Conservation (phyloP, 108 stramenopile species). For the Schizochytrium sp. region DNA sequence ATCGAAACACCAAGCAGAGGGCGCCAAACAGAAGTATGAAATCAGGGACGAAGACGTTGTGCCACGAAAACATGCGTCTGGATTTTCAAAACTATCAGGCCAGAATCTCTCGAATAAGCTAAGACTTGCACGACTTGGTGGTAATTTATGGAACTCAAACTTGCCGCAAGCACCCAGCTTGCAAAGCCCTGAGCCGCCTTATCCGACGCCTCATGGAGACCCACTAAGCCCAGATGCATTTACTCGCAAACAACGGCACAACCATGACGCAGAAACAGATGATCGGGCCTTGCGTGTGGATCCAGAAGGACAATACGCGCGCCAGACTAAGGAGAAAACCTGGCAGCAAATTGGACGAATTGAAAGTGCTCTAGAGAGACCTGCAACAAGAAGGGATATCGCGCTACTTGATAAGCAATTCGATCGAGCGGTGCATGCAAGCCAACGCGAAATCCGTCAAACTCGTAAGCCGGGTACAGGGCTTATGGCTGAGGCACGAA, state of each 20-base stretch:
- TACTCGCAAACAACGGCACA: neutral
- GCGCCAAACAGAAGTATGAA: neutral
- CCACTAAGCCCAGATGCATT: neutral
- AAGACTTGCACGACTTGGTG: neutral
- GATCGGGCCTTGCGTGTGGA: slow-evolving; percentile 10
- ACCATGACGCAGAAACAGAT: neutral
- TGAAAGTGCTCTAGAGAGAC: slow-evolving; percentile 17
- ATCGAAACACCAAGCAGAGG: neutral
- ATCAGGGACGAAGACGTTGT: neutral
- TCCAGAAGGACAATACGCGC: slow-evolving; percentile 18
- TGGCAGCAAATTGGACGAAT: slow-evolving; percentile 50
- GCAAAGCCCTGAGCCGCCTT: no score
- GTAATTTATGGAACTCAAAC: neutral
- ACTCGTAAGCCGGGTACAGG: slow-evolving; percentile 33
- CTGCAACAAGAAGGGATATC: neutral
- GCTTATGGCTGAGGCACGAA: slow-evolving; percentile 24
- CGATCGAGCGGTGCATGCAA: slow-evolving; percentile 21
- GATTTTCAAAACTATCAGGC: neutral
- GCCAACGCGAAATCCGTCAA: slow-evolving; percentile 39
- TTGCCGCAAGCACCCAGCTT: no score
- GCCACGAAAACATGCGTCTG: neutral
- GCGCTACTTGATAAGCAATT: slow-evolving; percentile 47
- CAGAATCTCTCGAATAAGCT: slow-evolving; percentile 13
- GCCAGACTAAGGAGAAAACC: slow-evolving; percentile 43
- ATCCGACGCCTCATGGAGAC: neutral